phyloP scores from a whole-genome alignment of 164 flowering plant species.

The Stephania cephalantha region DNA sequence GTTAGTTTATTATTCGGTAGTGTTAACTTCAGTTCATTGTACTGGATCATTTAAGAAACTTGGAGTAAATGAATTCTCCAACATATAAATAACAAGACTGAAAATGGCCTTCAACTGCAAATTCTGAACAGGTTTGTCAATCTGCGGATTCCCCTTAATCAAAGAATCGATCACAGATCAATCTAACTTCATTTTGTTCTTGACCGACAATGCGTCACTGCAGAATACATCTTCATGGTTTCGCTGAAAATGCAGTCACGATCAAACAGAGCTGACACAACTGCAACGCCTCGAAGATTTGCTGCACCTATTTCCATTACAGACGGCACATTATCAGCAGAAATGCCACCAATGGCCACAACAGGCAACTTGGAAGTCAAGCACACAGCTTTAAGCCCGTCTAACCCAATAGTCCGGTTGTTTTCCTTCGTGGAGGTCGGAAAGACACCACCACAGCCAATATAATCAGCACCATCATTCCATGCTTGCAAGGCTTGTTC shows the following conservation, averaged over 20 bases:
- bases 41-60: too few relatives aligned
- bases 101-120: neutral
- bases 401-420: conserved; percentile 70
- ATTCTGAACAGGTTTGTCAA: neutral
- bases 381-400: conserved; percentile 63
- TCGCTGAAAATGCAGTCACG: conserved; percentile 48
- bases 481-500: conserved; percentile 82
- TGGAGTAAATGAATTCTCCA: too few relatives aligned
- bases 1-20: too few relatives aligned
- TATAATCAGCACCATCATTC: conserved; percentile 87
- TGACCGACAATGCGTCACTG: conserved; percentile 19
- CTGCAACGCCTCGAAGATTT: conserved; percentile 78
- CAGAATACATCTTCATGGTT: conserved; percentile 41
- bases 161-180: neutral
- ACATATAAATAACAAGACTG: too few relatives aligned
- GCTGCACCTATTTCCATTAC: conserved; percentile 57
- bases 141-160: neutral
- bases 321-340: conserved; percentile 47
- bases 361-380: conserved; percentile 73
- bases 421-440: conserved; percentile 80
- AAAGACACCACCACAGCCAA: conserved; percentile 85
- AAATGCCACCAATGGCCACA: conserved; percentile 93
- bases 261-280: conserved; percentile 86
- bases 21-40: too few relatives aligned
- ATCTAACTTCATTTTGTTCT: neutral